Percentiles rank a stretch among this genome's conserved stretches.
These are phyloP conservation scores for Taxawa tesnikishii DNA, from an alignment of 2,329 filamentous ascomycete genomes.

Conservation along the genomic window DNA sequence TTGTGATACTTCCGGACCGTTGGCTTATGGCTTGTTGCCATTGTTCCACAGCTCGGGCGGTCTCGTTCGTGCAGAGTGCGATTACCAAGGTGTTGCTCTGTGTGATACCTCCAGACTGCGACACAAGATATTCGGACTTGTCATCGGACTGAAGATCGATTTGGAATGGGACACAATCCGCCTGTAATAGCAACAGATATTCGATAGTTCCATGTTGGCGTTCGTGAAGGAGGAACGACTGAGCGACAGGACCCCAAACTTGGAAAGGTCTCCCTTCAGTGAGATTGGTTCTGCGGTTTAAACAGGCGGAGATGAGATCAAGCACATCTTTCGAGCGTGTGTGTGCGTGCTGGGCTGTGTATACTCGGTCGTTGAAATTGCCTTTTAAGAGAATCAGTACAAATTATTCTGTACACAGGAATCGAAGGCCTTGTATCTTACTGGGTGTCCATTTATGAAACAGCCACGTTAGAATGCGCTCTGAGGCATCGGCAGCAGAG, in stretches of 20 bases:
- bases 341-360: constrained; percentile 50
- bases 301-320: constrained; percentile 57
- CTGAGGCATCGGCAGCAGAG: constrained; percentile 53
- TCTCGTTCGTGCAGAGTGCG: constrained; percentile 3
- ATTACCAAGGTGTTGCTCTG: background rate
- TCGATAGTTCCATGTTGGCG: constrained; percentile 29
- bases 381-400: constrained; percentile 17
- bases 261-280: constrained; percentile 15
- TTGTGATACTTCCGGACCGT: constrained; percentile 21
- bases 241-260: constrained; percentile 27
- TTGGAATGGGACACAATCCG: too few species aligned
- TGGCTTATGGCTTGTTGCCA: constrained; percentile 4
- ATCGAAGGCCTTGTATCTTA: constrained; percentile 23
- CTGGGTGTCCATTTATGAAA: constrained; percentile 72
- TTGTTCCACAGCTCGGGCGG: constrained; percentile 1
- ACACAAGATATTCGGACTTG: too few species aligned
- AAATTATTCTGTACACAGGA: too few species aligned
- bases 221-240: constrained; percentile 29
- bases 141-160: too few species aligned
- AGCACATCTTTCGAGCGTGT: constrained; percentile 56
- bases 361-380: constrained; percentile 47
- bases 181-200: constrained; percentile 33
- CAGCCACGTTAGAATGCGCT: constrained; percentile 69
- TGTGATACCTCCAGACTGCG: too few species aligned
- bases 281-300: constrained; percentile 37